These are phyloP conservation scores for Cercis canadensis DNA, from an alignment of 306 rosid species.

Conservation along the genomic window DNA sequence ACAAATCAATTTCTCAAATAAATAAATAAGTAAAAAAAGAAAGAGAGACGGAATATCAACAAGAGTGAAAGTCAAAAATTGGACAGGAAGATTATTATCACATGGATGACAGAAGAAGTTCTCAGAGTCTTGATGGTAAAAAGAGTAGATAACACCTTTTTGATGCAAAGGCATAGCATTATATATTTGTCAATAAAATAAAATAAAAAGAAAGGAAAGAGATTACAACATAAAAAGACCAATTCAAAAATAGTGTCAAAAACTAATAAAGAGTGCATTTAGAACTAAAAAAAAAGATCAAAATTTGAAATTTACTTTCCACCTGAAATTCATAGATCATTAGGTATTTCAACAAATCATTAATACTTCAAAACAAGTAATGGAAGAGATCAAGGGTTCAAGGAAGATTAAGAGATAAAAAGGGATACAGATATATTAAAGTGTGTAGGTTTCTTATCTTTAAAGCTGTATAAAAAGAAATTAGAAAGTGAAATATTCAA, in stretches of 20 bases:
- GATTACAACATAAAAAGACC: neutral
- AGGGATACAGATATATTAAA: neutral
- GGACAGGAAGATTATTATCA: neutral
- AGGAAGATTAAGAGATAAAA: slow-evolving; percentile 2
- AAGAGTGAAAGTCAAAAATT: slow-evolving; percentile 1
- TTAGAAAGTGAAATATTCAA: neutral
- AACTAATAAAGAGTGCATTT: neutral
- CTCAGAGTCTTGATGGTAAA: slow-evolving; percentile 3
- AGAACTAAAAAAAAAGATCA: neutral
- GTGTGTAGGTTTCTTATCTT: slow-evolving; percentile 5
- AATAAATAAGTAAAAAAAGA: neutral
- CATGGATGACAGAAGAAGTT: slow-evolving; percentile 12
- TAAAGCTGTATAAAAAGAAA: neutral
- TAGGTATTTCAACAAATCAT: slow-evolving; percentile 1
- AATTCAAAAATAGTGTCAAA: neutral
- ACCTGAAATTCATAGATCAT: slow-evolving; percentile 3
- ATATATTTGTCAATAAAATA: neutral
- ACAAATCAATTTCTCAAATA: neutral
- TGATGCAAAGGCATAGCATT: neutral
- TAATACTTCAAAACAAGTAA: neutral
- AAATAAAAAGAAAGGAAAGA: neutral
- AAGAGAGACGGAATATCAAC: slow-evolving; percentile 7
- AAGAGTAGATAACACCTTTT: neutral
- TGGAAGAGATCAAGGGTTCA: neutral
- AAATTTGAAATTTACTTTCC: neutral